Base-by-base conservation (phyloP, 352 stramenopile species). In the Phytophthora podocarpi region DNA sequence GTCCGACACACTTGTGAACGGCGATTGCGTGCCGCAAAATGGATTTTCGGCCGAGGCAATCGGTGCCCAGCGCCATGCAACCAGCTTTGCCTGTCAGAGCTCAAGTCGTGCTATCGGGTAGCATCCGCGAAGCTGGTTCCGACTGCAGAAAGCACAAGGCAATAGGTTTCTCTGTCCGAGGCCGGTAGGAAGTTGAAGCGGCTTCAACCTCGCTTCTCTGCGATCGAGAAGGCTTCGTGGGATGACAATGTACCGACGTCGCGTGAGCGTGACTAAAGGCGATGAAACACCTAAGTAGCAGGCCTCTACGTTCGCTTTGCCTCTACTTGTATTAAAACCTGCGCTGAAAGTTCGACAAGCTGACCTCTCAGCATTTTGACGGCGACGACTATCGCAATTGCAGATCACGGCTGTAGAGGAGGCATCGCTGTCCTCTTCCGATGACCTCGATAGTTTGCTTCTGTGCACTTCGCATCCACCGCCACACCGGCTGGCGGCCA, bases 341-440 rank as follows among this genome's bases (percentile, higher is more conserved):
- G 32, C 40, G 15, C 18, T 53, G 41, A 26, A 43, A 51, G 32
- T 24, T 43, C 20, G n/a, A n/a, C n/a, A n/a, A n/a, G n/a, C n/a
- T n/a, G n/a, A n/a, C n/a, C n/a, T n/a, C n/a, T n/a, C n/a, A n/a
- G n/a, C n/a, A n/a, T n/a, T n/a, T n/a, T n/a, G n/a, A n/a, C n/a
- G n/a, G n/a, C n/a, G n/a, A 9, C 58, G 49, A 66, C 58, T 60
- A 61, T 50, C 40, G 41, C 45, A 65, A 59, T 46, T 24, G 23
- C 21, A 32, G 32, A 49, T 35, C 30, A 20, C 30, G 1, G n/a
- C 21, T 41, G 54, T 70, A 70, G 39, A 70, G 54, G 54, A 48
- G 61, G 46, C n/a, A 47, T 49, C 35, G 20, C n/a, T 12, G 4
- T 51, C 34, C 53, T 41, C 57, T 60, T 50, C 49, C 40, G 23